Percentiles rank a stretch among this genome's conserved stretches.
These are phyloP conservation scores for Cicer yamashitae DNA, from an alignment of 306 rosid species.

Conservation along the genomic window DNA sequence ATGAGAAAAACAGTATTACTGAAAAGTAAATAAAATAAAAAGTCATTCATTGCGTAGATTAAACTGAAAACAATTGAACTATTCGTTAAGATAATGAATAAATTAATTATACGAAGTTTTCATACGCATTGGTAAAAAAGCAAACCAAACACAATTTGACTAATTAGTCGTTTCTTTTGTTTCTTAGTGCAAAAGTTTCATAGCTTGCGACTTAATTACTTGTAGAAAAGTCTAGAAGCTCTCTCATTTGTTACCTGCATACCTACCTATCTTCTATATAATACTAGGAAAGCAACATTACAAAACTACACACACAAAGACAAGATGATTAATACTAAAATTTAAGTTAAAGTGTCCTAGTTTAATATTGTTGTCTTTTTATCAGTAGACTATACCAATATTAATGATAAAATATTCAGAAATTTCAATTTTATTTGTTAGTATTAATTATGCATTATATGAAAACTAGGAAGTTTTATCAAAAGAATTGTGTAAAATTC, in stretches of 20 bases:
- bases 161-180: slow-evolving; percentile 11
- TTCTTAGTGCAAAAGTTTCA: neutral
- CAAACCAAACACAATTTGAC: slow-evolving; percentile 44
- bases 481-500: too few species aligned
- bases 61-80: slow-evolving; percentile 2
- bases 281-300: slow-evolving; percentile 2
- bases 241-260: slow-evolving; percentile 34
- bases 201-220: slow-evolving; percentile 14
- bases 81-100: neutral
- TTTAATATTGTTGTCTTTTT: too few species aligned
- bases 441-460: too few species aligned
- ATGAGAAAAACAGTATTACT: neutral
- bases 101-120: slow-evolving; percentile 5
- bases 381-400: too few species aligned
- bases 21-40: slow-evolving; percentile 6
- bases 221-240: slow-evolving; percentile 22
- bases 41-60: neutral
- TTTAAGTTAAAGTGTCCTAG: too few species aligned
- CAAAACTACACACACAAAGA: neutral
- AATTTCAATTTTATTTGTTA: too few species aligned
- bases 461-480: too few species aligned
- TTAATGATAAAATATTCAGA: too few species aligned
- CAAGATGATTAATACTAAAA: too few species aligned
- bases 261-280: neutral
- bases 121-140: slow-evolving; percentile 43